phyloP scores from a whole-genome alignment of 2,329 filamentous ascomycete species.

The Colletotrichum acutatum region DNA sequence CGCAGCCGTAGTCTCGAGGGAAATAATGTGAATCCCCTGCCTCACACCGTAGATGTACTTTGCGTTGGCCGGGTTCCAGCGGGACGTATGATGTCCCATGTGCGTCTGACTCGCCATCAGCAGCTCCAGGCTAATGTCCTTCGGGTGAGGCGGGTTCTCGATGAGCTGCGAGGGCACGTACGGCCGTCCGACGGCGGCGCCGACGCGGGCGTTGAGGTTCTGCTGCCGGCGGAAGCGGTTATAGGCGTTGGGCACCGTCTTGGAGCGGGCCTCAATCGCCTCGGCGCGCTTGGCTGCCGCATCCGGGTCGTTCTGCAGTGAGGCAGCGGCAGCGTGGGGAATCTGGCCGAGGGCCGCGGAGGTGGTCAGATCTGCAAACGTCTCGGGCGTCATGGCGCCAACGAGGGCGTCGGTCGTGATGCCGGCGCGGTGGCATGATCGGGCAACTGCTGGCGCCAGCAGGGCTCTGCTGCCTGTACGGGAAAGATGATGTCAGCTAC shows the following conservation, averaged over 20 bases:
- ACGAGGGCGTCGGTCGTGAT: conserved; percentile 48
- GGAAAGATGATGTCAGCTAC: not conserved
- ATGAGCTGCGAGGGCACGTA: conserved; percentile 77
- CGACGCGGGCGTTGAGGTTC: conserved; percentile 46
- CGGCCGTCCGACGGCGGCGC: conserved; percentile 59
- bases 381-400: conserved; percentile 40
- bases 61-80: conserved; percentile 95
- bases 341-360: conserved; percentile 34
- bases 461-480: conserved; percentile 63
- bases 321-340: not conserved
- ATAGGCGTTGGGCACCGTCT: not conserved
- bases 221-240: conserved; percentile 15
- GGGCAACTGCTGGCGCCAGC: conserved; percentile 53
- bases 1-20: conserved; percentile 86
- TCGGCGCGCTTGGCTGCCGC: not conserved
- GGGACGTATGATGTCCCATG: conserved; percentile 88
- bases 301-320: not conserved
- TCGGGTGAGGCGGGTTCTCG: conserved; percentile 77
- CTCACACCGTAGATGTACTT: conserved; percentile 94
- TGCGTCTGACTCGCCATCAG: conserved; percentile 89
- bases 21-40: conserved; percentile 91
- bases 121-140: conserved; percentile 89
- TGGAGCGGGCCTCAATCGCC: not conserved
- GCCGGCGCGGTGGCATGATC: conserved; percentile 49
- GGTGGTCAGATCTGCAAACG: conserved; percentile 36